Evolutionary conservation across 169 alveolate species (phyloP).

Genomic region (Cystoisospora suis): DNA sequence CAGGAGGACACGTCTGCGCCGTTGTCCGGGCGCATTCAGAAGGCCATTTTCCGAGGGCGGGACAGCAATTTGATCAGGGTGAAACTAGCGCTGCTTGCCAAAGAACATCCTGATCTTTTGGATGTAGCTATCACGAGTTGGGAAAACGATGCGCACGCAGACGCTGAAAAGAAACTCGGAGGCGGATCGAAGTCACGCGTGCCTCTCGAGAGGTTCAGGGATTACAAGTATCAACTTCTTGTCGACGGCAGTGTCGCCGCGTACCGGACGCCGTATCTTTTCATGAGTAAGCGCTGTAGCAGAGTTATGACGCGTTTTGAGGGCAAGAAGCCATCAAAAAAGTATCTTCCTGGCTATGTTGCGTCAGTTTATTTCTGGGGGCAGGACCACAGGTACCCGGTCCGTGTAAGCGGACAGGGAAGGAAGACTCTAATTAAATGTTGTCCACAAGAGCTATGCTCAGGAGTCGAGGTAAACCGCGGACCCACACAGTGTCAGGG

Average conservation of each 20-base stretch:
- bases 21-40: background rate
- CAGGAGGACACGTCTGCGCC: background rate
- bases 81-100: constrained; percentile 50
- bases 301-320: background rate
- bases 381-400: too few relatives aligned
- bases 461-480: too few relatives aligned
- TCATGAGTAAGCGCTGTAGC: constrained; percentile 37
- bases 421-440: too few relatives aligned
- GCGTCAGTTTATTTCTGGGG: too few relatives aligned
- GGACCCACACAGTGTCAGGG: too few relatives aligned
- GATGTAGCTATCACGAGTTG: constrained; percentile 66
- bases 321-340: too few relatives aligned
- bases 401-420: too few relatives aligned
- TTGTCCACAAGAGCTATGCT: too few relatives aligned
- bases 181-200: constrained; percentile 45
- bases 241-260: constrained; percentile 66
- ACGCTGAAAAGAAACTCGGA: constrained; percentile 48
- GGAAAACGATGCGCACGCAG: constrained; percentile 60
- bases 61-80: constrained; percentile 64
- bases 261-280: constrained; percentile 62
- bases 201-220: constrained; percentile 43
- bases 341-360: too few relatives aligned
- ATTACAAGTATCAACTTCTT: constrained; percentile 55
- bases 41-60: constrained; percentile 54
- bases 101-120: constrained; percentile 42